A percentile compares a stretch with the other conserved stretches of the same genome.
These are phyloP conservation scores for Forsythia suspensa DNA, from an alignment of 257 asterid genomes.

Conservation along the genomic window DNA sequence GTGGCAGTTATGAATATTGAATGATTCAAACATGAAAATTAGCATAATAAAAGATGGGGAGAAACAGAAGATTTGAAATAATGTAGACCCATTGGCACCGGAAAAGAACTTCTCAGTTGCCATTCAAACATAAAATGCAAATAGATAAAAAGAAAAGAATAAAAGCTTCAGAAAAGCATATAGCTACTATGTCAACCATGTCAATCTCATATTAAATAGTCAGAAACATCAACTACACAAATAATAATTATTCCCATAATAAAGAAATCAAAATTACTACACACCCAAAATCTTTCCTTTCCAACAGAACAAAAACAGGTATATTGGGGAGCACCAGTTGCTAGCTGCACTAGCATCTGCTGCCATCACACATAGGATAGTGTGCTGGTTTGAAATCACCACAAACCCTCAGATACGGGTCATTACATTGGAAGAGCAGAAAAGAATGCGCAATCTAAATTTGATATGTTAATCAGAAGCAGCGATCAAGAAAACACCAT, in stretches of 20 bases:
- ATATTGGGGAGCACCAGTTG: not conserved
- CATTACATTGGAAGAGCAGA: conserved; percentile 9
- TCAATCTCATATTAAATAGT: not conserved
- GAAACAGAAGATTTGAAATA: not conserved
- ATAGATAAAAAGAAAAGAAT: no score
- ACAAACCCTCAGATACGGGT: not conserved
- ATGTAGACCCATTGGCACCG: not conserved
- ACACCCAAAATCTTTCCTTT: not conserved
- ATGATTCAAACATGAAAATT: not conserved
- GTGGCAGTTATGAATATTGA: not conserved
- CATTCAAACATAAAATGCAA: not conserved
- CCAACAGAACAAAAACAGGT: not conserved
- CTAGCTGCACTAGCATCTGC: not conserved
- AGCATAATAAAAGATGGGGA: not conserved
- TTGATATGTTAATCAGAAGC: not conserved
- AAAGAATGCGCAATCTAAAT: not conserved
- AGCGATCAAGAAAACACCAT: not conserved
- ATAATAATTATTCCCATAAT: not conserved
- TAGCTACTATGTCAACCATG: no score
- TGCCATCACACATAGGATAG: not conserved
- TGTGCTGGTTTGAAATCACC: not conserved
- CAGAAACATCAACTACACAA: not conserved
- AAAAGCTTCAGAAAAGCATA: no score
- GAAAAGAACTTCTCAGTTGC: not conserved
- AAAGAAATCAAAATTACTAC: not conserved